Percentiles rank a stretch among this genome's conserved stretches.
phyloP scores from a whole-genome alignment of 257 asterid species.

The Solanum pennellii region DNA sequence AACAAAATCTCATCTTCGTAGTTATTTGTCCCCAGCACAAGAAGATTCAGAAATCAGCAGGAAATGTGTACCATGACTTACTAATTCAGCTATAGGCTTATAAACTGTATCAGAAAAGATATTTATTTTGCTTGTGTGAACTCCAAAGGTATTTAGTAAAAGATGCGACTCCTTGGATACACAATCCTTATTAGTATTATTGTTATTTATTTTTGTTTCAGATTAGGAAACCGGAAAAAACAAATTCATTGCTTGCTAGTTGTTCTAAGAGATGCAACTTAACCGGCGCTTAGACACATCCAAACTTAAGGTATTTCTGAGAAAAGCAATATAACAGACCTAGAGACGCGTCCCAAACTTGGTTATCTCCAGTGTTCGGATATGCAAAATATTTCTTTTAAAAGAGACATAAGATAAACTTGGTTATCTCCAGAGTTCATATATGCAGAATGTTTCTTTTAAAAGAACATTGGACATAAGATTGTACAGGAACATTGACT shows the following conservation, averaged over 20 bases:
- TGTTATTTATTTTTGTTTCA: neutral
- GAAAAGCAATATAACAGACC: neutral
- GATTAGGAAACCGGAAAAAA: neutral
- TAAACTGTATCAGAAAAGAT: neutral
- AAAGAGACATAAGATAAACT: neutral
- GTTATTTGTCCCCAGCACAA: neutral
- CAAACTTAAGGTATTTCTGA: neutral
- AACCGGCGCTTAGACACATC: neutral
- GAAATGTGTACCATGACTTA: neutral
- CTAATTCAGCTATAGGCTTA: neutral
- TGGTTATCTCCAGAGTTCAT: neutral
- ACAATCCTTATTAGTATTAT: neutral
- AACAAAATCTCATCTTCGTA: neutral
- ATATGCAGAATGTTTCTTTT: neutral
- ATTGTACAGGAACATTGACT: neutral
- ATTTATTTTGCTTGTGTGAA: neutral
- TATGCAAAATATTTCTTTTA: neutral
- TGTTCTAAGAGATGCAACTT: neutral
- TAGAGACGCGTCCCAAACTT: neutral
- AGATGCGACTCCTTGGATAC: neutral
- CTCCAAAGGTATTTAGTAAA: neutral
- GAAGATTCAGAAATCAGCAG: neutral
- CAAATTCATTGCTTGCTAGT: neutral
- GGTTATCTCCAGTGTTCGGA: neutral
- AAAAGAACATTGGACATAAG: neutral